Base-by-base conservation (phyloP, 441 rosid genomes). In the Pelargonium myrrhifolium region DNA sequence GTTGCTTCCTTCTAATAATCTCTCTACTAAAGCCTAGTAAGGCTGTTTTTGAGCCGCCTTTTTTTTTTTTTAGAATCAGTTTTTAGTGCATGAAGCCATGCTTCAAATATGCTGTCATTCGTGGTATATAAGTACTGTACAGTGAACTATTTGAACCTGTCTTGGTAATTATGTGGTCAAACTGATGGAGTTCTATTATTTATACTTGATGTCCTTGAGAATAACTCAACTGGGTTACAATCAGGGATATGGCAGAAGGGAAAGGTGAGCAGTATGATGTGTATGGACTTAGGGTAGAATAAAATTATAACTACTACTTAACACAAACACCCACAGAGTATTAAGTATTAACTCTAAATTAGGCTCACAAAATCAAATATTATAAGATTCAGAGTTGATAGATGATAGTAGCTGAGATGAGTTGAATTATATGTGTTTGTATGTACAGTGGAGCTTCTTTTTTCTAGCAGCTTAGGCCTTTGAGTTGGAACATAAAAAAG, bases 151-250 rank as follows among this genome's bases (percentile, higher is more conserved):
- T 60, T 60, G 64, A 60, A 62, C 18, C 31, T 62, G 65, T 28
- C 65, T 31, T 62, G 65, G 35, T n/a, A 61, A n/a, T 62, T 62
- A n/a, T n/a, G 65, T 62, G 65, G 65, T 28, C 65, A 6, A 28
- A 62, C 37, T n/a, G 43, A 31, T 62, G 9, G 15, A 28, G 9
- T 62, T 62, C 31, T 14, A 15, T 28, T 60, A 28, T 26, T 9
- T 22, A 7, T 61, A 61, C 40, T 28, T 31, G 28, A 59, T 59
- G 28, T 59, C 37, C 63, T 59, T 59, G 63, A 22, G 63, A 10
- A 22, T 10, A 26, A 61, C 64, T 61, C 40, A 61, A 14, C 64
- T 61, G 18, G 14, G 40, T 28, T 61, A 61, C 20, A 28, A 61
- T 4, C 12, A 61, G 64, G n/a, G 18, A 40, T 61, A 61, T 10